phyloP scores from a whole-genome alignment of 768 basidiomycete species.

The Crepidotus variabilis region DNA sequence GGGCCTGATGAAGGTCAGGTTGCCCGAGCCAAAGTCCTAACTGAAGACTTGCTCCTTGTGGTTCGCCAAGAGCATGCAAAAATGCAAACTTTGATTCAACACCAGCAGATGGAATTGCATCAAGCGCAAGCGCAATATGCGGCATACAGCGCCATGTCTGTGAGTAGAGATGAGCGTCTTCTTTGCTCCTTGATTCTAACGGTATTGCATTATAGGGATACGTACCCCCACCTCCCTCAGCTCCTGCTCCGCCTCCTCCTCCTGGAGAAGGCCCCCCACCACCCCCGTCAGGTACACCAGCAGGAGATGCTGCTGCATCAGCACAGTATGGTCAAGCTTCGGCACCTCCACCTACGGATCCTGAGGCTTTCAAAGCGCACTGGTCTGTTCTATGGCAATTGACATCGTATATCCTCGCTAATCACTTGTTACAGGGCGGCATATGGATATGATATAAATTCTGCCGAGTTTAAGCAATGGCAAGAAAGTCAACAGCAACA shows the following conservation, averaged over 20 bases:
- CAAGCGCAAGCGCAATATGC: slow-evolving; percentile 82
- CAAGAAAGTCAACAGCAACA: slow-evolving; percentile 69
- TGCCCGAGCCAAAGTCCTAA: slow-evolving; percentile 79
- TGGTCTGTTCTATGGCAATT: slow-evolving; percentile 34
- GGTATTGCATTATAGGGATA: slow-evolving; percentile 29
- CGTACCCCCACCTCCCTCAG: slow-evolving; percentile 46
- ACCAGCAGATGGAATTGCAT: slow-evolving; percentile 85
- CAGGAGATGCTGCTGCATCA: slow-evolving; percentile 39
- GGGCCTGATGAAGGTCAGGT: slow-evolving; percentile 90
- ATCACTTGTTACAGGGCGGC: slow-evolving; percentile 53
- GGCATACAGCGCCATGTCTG: slow-evolving; percentile 60
- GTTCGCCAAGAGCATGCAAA: slow-evolving; percentile 86
- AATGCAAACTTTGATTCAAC: slow-evolving; percentile 56
- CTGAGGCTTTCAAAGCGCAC: slow-evolving; percentile 57
- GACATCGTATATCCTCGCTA: background rate
- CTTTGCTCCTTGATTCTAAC: background rate
- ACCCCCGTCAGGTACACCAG: slow-evolving; percentile 43
- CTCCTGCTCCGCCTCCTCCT: slow-evolving; percentile 51
- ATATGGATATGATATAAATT: slow-evolving; percentile 85
- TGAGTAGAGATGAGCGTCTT: slow-evolving; percentile 28
- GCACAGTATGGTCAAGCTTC: slow-evolving; percentile 8
- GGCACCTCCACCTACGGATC: slow-evolving; percentile 33
- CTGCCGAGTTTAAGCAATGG: slow-evolving; percentile 80
- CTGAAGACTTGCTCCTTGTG: slow-evolving; percentile 88
- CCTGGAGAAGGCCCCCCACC: slow-evolving; percentile 45